These are phyloP conservation scores for Davidsoniella eucalypti DNA, from an alignment of 2,329 filamentous ascomycete genomes.

Conservation along the genomic window DNA sequence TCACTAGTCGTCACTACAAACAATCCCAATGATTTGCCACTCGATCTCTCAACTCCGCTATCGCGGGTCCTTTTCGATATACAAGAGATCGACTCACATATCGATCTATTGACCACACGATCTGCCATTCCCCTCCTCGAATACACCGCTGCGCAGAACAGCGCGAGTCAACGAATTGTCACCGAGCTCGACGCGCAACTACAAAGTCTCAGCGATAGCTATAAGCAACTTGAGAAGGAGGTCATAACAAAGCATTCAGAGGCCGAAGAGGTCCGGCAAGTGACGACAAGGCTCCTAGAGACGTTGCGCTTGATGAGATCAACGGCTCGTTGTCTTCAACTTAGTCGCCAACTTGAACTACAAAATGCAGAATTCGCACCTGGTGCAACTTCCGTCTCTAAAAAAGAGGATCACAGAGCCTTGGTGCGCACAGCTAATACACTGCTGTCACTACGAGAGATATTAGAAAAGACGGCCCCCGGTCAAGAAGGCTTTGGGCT, in stretches of 20 bases:
- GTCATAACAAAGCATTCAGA: conserved; percentile 73
- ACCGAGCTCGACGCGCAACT: conserved; percentile 67
- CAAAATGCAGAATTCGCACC: conserved; percentile 55
- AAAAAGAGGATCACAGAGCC: conserved; percentile 57
- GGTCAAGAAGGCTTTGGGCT: conserved; percentile 65
- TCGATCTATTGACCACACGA: conserved; percentile 74
- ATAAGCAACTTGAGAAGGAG: conserved; percentile 70
- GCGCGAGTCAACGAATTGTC: conserved; percentile 56
- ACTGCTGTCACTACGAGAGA: conserved; percentile 56
- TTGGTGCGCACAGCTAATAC: conserved; percentile 72
- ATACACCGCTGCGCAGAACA: conserved; percentile 59
- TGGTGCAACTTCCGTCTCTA: conserved; percentile 21
- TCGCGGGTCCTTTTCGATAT: conserved; percentile 91
- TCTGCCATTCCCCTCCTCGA: conserved; percentile 66
- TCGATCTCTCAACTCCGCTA: conserved; percentile 87
- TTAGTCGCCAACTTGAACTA: conserved; percentile 76
- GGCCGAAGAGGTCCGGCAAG: conserved; percentile 65
- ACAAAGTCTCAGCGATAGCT: conserved; percentile 64
- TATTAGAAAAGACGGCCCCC: conserved; percentile 48
- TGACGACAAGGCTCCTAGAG: conserved; percentile 63
- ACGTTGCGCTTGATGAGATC: conserved; percentile 62
- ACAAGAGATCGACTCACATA: conserved; percentile 92
- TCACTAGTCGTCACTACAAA: conserved; percentile 77
- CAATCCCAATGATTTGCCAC: conserved; percentile 72
- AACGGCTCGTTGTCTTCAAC: conserved; percentile 60